Base-by-base conservation (phyloP, 441 rosid species). In the Sinapis alba region DNA sequence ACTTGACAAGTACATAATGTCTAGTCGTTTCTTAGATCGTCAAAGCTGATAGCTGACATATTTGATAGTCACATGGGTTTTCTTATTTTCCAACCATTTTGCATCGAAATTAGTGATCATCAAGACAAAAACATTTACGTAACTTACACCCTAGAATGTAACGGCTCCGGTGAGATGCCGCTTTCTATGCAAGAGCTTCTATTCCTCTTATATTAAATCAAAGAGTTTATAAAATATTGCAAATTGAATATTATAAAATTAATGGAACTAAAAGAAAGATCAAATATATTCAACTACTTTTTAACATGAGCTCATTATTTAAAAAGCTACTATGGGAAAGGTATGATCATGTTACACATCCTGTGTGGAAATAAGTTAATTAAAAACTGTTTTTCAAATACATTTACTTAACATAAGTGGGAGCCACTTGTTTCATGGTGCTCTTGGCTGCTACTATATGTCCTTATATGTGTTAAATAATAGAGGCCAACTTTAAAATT, bases 91-190 rank as follows among this genome's bases (percentile, higher is more conserved):
- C 11, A 68, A 68, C 68, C 16, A 50, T 61, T 24, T 61, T 7
- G 16, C 73, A 68, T 75, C 43, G 68, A 38, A 8, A 34, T 47
- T 18, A 68, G 32, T 47, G 51, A 30, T 51, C 19, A 18, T 60
- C 62, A 47, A 67, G 28, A 28, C 62, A 23, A 20, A 41, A 61
- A 60, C 7, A 30, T 23, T 47, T 74, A 45, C 71, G 77, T 32
- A 64, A 73, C 23, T 23, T 11, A 18, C 16, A 18, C 45, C 21
- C 15, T 6, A 24, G 11, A 57, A 57, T 57, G 23, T 61, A 72
- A 51, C 64, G 77, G 32, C 71, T 57, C 47, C 8, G 16, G 45
- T 73, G 57, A 16, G 76, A 63, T 72, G 28, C 63, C 63, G 13
- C 47, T 64, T 13, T 18, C 23, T 56, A 41, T 16, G 69, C 53